A percentile compares a stretch with the other conserved stretches of the same genome.
These are phyloP conservation scores for Pleurotus ostreatus DNA, from an alignment of 768 basidiomycete genomes.

Conservation along the genomic window DNA sequence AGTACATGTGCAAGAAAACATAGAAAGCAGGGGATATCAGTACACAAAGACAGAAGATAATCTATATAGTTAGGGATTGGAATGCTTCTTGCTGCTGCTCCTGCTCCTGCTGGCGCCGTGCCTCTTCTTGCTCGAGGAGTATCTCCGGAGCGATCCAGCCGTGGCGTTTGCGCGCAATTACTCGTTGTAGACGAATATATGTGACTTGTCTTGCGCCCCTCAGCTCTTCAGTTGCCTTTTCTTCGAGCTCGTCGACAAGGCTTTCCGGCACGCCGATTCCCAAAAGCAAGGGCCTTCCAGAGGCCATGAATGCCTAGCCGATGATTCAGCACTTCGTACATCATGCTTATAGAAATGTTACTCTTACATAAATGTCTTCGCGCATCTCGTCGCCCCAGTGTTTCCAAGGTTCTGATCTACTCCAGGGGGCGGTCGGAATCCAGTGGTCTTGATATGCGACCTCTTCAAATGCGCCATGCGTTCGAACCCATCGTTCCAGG, in stretches of 20 bases:
- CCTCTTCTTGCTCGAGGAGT: no score
- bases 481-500: slow-evolving; percentile 48
- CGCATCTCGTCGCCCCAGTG: slow-evolving; percentile 39
- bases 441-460: slow-evolving; percentile 56
- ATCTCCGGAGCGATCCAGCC: not conserved
- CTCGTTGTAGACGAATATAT: slow-evolving; percentile 4
- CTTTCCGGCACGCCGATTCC: slow-evolving; percentile 54
- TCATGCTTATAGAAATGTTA: not conserved
- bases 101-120: no score
- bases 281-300: slow-evolving; percentile 65
- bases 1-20: no score
- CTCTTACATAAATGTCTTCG: slow-evolving; percentile 54
- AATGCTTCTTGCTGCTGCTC: no score
- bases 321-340: not conserved
- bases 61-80: no score
- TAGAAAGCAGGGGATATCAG: no score
- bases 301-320: slow-evolving; percentile 57
- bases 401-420: slow-evolving; percentile 12
- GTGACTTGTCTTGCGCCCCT: slow-evolving; percentile 25
- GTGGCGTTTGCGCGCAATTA: not conserved
- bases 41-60: no score
- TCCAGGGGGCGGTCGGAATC: slow-evolving; percentile 58
- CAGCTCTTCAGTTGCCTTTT: slow-evolving; percentile 49
- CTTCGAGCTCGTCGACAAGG: slow-evolving; percentile 51
- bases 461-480: slow-evolving; percentile 56